Evolutionary conservation across 2,329 filamentous ascomycete species (phyloP), one percentile per base, ranked within the genome.

Genomic region (Onygenales sp.): DNA sequence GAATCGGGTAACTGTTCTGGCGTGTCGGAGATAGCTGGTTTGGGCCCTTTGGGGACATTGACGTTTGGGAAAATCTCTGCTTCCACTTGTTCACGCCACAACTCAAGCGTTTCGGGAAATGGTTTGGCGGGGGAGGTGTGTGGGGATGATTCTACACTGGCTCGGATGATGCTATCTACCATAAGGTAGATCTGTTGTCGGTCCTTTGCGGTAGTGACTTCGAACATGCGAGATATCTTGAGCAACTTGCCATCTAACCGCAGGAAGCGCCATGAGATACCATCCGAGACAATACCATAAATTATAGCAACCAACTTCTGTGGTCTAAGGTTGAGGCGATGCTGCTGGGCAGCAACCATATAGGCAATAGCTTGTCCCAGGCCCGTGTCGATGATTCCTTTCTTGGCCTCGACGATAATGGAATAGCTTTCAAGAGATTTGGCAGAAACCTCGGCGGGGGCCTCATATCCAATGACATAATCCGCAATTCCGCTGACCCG

Each of bases 261-360:
- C 31, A 54, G 37, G 34, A 51, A 54, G 13, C 31, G 27, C 40
- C 40, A 54, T 6, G 17, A 32, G 4, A 51, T 31, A 14, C 52
- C 48, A 37, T 51, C 47, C 1, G 52, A 51, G 14, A 54, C 34
- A 36, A 54, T 51, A 11, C 52, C 48, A 39, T 54, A 51, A 1
- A 46, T 39, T 8, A 49, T 51, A 44, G 50, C 32, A 9, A 39
- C 32, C 17, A 54, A 40, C 33, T 39, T 51, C 9, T 44, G 31
- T 2, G 47, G 36, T 13, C 21, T 34, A 10, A 48, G 31, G 27
- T 17, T 27, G 34, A 51, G 40, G 2, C 21, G 52, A 42, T 51
- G 37, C 34, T 40, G 40, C 34, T 51, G 32, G 39, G 42, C 36
- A 31, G 47, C 47, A 7, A 46, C 47, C 42, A 54, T 45, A 37